A percentile compares a stretch with the other conserved stretches of the same genome.
phyloP scores from a whole-genome alignment of 495 filamentous ascomycete genomes.

The Hamigera avellanea region DNA sequence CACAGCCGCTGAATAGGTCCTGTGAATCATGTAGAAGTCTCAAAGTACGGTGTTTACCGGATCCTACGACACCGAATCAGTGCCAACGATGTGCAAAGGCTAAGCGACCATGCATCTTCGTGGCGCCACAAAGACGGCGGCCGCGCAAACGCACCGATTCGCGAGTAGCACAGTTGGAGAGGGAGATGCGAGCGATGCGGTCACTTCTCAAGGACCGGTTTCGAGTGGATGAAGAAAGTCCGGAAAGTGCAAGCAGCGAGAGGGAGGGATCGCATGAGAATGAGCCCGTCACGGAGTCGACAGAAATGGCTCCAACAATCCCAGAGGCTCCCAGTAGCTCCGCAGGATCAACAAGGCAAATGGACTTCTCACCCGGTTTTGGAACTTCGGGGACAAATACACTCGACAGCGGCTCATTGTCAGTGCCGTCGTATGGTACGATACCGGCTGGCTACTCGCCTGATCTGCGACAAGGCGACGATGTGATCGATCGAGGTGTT shows the following conservation, averaged over 20 bases:
- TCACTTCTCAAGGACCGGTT: slow-evolving; percentile 29
- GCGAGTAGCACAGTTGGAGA: slow-evolving; percentile 78
- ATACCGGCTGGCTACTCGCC: slow-evolving; percentile 8
- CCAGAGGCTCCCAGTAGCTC: slow-evolving; percentile 13
- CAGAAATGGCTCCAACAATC: too few relatives aligned
- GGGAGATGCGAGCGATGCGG: slow-evolving; percentile 63
- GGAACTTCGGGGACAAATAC: slow-evolving; percentile 10
- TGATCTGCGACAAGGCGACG: slow-evolving; percentile 9
- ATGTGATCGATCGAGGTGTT: slow-evolving; percentile 37
- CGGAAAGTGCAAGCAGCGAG: slow-evolving; percentile 19
- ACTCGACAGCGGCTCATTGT: slow-evolving; percentile 7
- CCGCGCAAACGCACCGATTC: slow-evolving; percentile 75
- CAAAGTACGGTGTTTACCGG: slow-evolving; percentile 77
- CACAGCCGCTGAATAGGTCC: slow-evolving; percentile 49
- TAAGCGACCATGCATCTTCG: slow-evolving; percentile 61
- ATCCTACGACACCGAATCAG: slow-evolving; percentile 41
- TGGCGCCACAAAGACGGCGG: slow-evolving; percentile 65
- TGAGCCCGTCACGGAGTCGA: slow-evolving; percentile 8
- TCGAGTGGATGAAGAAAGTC: slow-evolving; percentile 18
- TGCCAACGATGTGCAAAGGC: slow-evolving; percentile 78
- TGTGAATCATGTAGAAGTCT: slow-evolving; percentile 78
- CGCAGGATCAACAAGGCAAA: slow-evolving; percentile 11
- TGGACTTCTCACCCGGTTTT: slow-evolving; percentile 20
- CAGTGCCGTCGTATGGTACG: slow-evolving; percentile 9
- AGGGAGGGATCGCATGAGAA: slow-evolving; percentile 12